Percentiles rank a stretch among this genome's conserved stretches.
Conservation (phyloP, 495 filamentous ascomycete species). For the Bryoglossum gracile region DNA sequence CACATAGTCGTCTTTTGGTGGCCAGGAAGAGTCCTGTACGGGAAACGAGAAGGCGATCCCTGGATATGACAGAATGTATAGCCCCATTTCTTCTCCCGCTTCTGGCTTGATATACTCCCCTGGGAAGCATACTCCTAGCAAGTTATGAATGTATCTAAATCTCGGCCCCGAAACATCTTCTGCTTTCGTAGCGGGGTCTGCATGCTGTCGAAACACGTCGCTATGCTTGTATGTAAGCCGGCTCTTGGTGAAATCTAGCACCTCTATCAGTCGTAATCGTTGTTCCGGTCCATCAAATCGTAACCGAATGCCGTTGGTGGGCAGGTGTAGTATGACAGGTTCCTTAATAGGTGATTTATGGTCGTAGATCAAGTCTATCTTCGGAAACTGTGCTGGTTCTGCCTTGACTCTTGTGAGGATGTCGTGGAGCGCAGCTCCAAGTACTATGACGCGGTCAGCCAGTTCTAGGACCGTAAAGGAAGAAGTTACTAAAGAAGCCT, state of each 20-base stretch:
- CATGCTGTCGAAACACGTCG: conserved; percentile 64
- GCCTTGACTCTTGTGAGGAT: conserved; percentile 78
- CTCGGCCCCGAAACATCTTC: conserved; percentile 56
- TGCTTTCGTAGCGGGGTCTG: conserved; percentile 32
- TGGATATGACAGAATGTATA: conserved; percentile 86
- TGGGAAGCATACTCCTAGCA: conserved; percentile 85
- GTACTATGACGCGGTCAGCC: conserved; percentile 40
- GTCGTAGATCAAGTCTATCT: conserved; percentile 74
- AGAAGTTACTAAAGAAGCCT: conserved; percentile 63
- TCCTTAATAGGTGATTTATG: conserved; percentile 58
- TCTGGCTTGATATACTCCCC: conserved; percentile 75
- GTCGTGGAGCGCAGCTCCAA: conserved; percentile 87
- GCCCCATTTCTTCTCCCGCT: conserved; percentile 44
- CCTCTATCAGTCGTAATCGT: conserved; percentile 80
- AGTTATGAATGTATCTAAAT: conserved; percentile 86
- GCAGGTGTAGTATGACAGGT: conserved; percentile 65
- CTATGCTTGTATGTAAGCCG: conserved; percentile 76
- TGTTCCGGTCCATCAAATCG: conserved; percentile 94
- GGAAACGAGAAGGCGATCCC: conserved; percentile 90
- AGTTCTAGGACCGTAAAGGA: background rate
- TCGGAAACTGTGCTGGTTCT: conserved; percentile 71
- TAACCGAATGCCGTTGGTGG: conserved; percentile 78
- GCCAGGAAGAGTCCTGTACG: conserved; percentile 67
- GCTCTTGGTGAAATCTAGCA: conserved; percentile 83
- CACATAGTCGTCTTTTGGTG: conserved; percentile 75